These are phyloP conservation scores for Cercis canadensis DNA, from an alignment of 306 rosid genomes.

Conservation along the genomic window DNA sequence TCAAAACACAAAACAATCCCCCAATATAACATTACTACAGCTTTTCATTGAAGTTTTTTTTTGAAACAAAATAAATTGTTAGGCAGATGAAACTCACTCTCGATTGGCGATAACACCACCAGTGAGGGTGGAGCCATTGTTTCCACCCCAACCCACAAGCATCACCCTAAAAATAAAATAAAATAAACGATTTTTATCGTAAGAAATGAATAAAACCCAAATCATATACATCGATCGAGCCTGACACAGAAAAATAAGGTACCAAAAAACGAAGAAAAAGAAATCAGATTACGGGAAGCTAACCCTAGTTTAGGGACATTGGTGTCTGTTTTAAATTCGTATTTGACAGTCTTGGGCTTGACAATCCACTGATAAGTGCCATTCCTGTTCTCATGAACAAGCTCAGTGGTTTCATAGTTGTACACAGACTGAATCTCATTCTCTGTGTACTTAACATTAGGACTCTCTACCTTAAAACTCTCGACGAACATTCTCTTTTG, in stretches of 20 bases:
- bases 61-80: too few species aligned
- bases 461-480: slow-evolving; percentile 85
- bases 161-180: slow-evolving; percentile 59
- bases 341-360: slow-evolving; percentile 82
- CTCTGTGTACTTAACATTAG: slow-evolving; percentile 73
- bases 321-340: slow-evolving; percentile 73
- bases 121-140: slow-evolving; percentile 87
- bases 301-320: slow-evolving; percentile 92
- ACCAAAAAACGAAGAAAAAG: not conserved
- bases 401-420: slow-evolving; percentile 89
- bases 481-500: slow-evolving; percentile 67
- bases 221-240: not conserved
- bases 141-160: slow-evolving; percentile 99
- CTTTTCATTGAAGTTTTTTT: too few species aligned
- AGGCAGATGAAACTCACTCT: slow-evolving; percentile 64
- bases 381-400: slow-evolving; percentile 79
- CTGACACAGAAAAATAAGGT: not conserved
- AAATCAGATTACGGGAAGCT: slow-evolving; percentile 2
- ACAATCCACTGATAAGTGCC: slow-evolving; percentile 93
- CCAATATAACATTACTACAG: not conserved
- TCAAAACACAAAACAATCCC: not conserved
- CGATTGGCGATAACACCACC: slow-evolving; percentile 93
- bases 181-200: not conserved
- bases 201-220: not conserved
- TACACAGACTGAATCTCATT: slow-evolving; percentile 85